A percentile compares a stretch with the other conserved stretches of the same genome.
Evolutionary conservation across 2,329 filamentous ascomycete genomes (phyloP).

Genomic region (Rhinocladiella mackenziei): DNA sequence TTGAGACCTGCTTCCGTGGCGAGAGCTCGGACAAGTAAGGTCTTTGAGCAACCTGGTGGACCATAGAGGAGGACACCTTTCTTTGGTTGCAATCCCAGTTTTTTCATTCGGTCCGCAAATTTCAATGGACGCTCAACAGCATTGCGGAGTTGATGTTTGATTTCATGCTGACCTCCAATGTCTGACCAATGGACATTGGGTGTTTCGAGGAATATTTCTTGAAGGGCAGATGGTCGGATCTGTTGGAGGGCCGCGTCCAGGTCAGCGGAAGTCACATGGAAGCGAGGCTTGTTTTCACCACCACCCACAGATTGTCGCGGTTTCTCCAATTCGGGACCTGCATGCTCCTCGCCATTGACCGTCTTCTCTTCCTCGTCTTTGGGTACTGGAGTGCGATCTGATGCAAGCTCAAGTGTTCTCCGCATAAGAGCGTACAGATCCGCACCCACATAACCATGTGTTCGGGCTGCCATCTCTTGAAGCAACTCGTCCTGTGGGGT

Average conservation of each 20-base stretch:
- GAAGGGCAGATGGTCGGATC: constrained; percentile 79
- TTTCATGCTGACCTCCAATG: constrained; percentile 75
- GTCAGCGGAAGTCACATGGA: constrained; percentile 45
- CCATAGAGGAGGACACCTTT: constrained; percentile 88
- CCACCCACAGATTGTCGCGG: too few relatives aligned
- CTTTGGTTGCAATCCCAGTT: constrained; percentile 56
- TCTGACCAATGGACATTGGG: constrained; percentile 82
- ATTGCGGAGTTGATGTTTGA: constrained; percentile 61
- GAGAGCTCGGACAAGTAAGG: constrained; percentile 82
- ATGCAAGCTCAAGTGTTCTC: constrained; percentile 38
- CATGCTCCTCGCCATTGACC: background rate
- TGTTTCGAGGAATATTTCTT: constrained; percentile 82
- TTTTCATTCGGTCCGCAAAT: constrained; percentile 49
- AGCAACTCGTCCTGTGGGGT: constrained; percentile 53
- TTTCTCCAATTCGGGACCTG: too few relatives aligned
- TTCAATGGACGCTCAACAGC: constrained; percentile 58
- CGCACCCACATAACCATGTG: constrained; percentile 79
- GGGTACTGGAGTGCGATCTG: constrained; percentile 2
- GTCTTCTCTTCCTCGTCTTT: background rate
- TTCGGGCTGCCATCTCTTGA: constrained; percentile 63
- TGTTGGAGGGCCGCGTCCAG: constrained; percentile 62
- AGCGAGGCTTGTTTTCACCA: background rate
- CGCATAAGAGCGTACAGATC: constrained; percentile 67
- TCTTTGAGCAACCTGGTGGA: constrained; percentile 92
- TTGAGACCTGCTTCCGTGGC: constrained; percentile 89